Percentiles rank a stretch among this genome's conserved stretches.
Evolutionary conservation across 2,329 filamentous ascomycete species (phyloP).

Genomic region (Arthrobotrys entomopaga): DNA sequence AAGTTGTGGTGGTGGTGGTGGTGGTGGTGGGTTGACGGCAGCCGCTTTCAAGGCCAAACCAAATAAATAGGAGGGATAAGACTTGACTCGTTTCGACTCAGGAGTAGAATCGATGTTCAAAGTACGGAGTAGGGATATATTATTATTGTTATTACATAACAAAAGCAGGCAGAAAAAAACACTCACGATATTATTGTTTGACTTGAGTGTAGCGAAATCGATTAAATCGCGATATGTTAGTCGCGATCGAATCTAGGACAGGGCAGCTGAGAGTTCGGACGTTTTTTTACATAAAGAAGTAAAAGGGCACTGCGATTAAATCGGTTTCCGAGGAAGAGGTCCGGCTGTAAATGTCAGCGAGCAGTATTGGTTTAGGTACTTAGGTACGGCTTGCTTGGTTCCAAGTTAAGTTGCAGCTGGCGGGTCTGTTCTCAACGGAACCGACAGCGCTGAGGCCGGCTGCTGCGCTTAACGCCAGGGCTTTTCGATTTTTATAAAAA

Average conservation of each 20-base stretch:
- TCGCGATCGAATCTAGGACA: slow-evolving; percentile 19
- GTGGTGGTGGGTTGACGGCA: background rate
- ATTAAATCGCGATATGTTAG: slow-evolving; percentile 28
- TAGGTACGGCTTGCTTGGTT: slow-evolving; percentile 8
- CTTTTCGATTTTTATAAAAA: slow-evolving; percentile 18
- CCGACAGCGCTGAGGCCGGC: slow-evolving; percentile 52
- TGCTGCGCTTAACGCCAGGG: slow-evolving; percentile 49
- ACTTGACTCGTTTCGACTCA: background rate
- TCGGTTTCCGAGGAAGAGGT: slow-evolving; percentile 9
- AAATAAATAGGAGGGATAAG: background rate
- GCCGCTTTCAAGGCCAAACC: slow-evolving; percentile 9
- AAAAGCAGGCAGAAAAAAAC: background rate
- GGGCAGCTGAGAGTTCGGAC: slow-evolving; percentile 38
- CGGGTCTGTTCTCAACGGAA: slow-evolving; percentile 40
- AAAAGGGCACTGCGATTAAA: slow-evolving; percentile 5
- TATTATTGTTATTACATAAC: slow-evolving; percentile 31
- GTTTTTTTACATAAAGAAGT: slow-evolving; percentile 11
- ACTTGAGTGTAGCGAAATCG: slow-evolving; percentile 7
- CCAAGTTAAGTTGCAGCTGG: background rate
- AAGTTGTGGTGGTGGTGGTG: slow-evolving; percentile 5
- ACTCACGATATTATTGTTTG: slow-evolving; percentile 9
- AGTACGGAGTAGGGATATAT: too few relatives aligned
- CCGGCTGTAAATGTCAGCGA: too few relatives aligned
- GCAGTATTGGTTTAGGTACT: slow-evolving; percentile 29
- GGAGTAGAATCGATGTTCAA: slow-evolving; percentile 5